Percentiles rank a stretch among this genome's conserved stretches.
These are phyloP conservation scores for Microsporum ferrugineum DNA, from an alignment of 2,329 filamentous ascomycete genomes.

Conservation along the genomic window DNA sequence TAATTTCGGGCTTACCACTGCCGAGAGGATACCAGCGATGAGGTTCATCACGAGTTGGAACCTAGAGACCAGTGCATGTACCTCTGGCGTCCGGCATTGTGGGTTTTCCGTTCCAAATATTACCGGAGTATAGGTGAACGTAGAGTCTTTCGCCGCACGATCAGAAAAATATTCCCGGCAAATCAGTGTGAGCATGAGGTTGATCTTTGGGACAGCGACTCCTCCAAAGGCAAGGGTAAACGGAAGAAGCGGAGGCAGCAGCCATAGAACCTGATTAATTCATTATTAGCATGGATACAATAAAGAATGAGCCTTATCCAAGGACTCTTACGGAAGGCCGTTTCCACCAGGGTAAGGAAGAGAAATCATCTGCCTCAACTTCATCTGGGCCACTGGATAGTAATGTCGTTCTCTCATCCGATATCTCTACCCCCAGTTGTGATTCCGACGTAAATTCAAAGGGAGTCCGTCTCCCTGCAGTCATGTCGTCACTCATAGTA, in stretches of 20 bases:
- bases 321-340: constrained; percentile 37
- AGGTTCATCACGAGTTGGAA: constrained; percentile 70
- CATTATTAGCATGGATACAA: background rate
- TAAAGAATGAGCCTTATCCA: constrained; percentile 1
- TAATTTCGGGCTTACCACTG: constrained; percentile 68
- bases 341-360: constrained; percentile 31
- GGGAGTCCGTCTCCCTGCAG: background rate
- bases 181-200: constrained; percentile 71
- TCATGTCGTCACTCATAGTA: background rate
- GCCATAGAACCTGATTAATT: constrained; percentile 58
- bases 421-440: background rate
- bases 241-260: constrained; percentile 66
- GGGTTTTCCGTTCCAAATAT: constrained; percentile 58
- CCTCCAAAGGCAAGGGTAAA: constrained; percentile 81
- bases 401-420: constrained; percentile 8
- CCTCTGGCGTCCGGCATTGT: constrained; percentile 67
- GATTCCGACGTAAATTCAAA: background rate
- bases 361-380: background rate
- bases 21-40: constrained; percentile 63
- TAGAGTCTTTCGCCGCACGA: constrained; percentile 46
- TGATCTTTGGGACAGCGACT: constrained; percentile 73
- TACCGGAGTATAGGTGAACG: constrained; percentile 51
- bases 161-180: constrained; percentile 75
- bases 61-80: constrained; percentile 63
- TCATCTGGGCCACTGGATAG: background rate